Evolutionary conservation across 2,329 filamentous ascomycete species (phyloP).

Genomic region (Fusarium metavorans): DNA sequence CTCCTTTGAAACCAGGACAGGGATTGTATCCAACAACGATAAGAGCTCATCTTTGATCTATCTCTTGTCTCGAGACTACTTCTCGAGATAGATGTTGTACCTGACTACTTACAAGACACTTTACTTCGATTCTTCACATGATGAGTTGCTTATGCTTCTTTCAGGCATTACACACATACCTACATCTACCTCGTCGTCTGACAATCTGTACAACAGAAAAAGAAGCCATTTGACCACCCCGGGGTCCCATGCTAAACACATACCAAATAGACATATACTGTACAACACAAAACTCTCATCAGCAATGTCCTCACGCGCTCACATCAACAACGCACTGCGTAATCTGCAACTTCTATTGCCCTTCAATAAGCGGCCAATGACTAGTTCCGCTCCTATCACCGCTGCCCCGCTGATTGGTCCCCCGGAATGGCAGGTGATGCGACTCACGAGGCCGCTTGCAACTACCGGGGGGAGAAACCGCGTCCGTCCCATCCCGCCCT

Average conservation of each 20-base stretch:
- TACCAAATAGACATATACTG: neutral
- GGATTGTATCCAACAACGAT: neutral
- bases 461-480: conserved; percentile 33
- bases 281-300: neutral
- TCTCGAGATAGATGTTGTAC: neutral
- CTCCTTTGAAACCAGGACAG: neutral
- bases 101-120: neutral
- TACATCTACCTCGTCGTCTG: neutral
- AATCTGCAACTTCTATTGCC: neutral
- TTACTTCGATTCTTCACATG: neutral
- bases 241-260: neutral
- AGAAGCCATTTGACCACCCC: neutral
- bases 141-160: neutral
- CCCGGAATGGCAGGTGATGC: conserved; percentile 39
- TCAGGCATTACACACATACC: neutral
- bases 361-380: neutral
- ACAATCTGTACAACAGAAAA: neutral
- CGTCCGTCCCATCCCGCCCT: neutral
- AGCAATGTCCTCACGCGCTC: neutral
- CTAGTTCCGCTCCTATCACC: neutral
- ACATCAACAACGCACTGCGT: neutral
- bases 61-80: neutral
- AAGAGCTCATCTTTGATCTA: neutral
- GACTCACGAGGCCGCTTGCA: conserved; percentile 42
- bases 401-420: conserved; percentile 35